phyloP scores from a whole-genome alignment of 495 filamentous ascomycete genomes.

The Aspergillus panamensis region DNA sequence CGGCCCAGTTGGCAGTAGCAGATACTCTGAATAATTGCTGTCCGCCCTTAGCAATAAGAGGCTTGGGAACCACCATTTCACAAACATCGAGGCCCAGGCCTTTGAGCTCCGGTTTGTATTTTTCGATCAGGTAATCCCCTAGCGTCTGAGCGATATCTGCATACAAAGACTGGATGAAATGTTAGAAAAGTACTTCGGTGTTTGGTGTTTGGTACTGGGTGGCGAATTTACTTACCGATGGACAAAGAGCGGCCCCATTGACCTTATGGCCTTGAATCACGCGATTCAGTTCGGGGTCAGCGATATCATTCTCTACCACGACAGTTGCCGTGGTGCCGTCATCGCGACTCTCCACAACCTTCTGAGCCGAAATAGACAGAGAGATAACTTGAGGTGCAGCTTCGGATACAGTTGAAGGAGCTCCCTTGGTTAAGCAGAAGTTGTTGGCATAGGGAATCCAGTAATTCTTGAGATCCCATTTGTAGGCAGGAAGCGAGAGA shows the following conservation, averaged over 20 bases:
- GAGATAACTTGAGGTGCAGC: slow-evolving; percentile 34
- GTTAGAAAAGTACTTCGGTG: slow-evolving; percentile 17
- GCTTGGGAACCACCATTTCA: slow-evolving; percentile 65
- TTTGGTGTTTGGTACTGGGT: neutral
- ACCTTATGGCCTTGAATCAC: slow-evolving; percentile 69
- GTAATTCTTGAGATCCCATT: slow-evolving; percentile 77
- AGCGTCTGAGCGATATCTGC: slow-evolving; percentile 76
- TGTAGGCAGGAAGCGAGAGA: slow-evolving; percentile 68
- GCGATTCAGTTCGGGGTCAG: slow-evolving; percentile 54
- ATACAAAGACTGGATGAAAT: slow-evolving; percentile 52
- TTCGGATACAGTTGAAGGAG: slow-evolving; percentile 27
- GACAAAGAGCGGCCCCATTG: slow-evolving; percentile 57
- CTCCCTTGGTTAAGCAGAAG: slow-evolving; percentile 48
- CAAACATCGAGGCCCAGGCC: slow-evolving; percentile 48
- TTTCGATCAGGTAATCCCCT: slow-evolving; percentile 62
- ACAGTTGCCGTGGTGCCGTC: slow-evolving; percentile 53
- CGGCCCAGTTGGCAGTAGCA: slow-evolving; percentile 35
- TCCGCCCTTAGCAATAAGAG: slow-evolving; percentile 59
- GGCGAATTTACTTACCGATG: slow-evolving; percentile 42
- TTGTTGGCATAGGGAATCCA: slow-evolving; percentile 74
- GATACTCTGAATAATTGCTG: slow-evolving; percentile 46
- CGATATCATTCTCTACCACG: slow-evolving; percentile 64
- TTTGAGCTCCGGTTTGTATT: slow-evolving; percentile 38
- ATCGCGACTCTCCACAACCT: slow-evolving; percentile 53
- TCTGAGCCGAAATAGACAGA: slow-evolving; percentile 44